phyloP scores from a whole-genome alignment of 2,329 filamentous ascomycete species.

The Cytospora schulzeri region DNA sequence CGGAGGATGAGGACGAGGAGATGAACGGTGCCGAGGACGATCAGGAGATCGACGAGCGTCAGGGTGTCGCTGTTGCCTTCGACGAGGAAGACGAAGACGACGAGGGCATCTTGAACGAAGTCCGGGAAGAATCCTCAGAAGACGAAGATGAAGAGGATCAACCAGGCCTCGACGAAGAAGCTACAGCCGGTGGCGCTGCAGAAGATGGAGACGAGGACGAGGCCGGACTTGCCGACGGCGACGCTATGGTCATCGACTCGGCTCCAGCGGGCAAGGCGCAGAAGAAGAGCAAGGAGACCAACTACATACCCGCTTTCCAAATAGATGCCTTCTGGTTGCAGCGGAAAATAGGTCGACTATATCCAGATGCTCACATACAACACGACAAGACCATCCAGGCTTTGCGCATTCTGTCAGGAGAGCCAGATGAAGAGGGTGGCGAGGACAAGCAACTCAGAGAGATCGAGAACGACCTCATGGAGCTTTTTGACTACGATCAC shows the following conservation, averaged over 20 bases:
- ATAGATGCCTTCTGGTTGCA: conserved; percentile 98
- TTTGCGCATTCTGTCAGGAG: conserved; percentile 78
- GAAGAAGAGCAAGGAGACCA: conserved; percentile 54
- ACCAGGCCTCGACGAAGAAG: conserved; percentile 54
- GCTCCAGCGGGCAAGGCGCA: conserved; percentile 53
- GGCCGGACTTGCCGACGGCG: conserved; percentile 58
- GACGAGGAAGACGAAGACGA: conserved; percentile 88
- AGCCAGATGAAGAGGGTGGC: conserved; percentile 68
- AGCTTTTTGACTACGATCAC: conserved; percentile 96
- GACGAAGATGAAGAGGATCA: conserved; percentile 63
- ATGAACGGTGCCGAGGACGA: conserved; percentile 71
- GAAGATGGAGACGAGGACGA: conserved; percentile 53
- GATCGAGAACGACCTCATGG: conserved; percentile 98
- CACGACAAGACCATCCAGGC: conserved; percentile 89
- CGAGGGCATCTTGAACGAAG: conserved; percentile 76
- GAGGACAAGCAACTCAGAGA: conserved; percentile 86
- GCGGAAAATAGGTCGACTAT: conserved; percentile 83
- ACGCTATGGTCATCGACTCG: conserved; percentile 83
- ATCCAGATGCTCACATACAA: conserved; percentile 88
- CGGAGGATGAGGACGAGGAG: conserved; percentile 91
- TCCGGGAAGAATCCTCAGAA: conserved; percentile 84
- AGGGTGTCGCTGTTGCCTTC: conserved; percentile 97
- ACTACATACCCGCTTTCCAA: conserved; percentile 76
- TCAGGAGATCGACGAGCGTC: conserved; percentile 85
- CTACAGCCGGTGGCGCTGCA: conserved; percentile 52